These are phyloP conservation scores for Yarrowia bubula DNA, from an alignment of 805 yeast genomes.

Conservation along the genomic window DNA sequence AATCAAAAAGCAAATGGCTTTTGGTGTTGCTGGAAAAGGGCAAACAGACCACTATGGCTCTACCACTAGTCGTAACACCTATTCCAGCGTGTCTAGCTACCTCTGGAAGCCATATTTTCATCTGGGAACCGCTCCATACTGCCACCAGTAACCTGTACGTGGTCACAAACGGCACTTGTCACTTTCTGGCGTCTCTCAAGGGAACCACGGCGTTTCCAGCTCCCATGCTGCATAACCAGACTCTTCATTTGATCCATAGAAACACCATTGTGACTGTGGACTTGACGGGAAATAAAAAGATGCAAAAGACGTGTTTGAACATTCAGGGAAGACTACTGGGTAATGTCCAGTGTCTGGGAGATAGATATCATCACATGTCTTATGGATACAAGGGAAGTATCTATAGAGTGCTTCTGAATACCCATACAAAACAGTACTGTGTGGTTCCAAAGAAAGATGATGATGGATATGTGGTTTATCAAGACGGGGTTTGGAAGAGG, in stretches of 20 bases:
- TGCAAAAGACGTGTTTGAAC: neutral
- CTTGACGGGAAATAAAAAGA: neutral
- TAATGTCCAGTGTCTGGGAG: conserved; percentile 14
- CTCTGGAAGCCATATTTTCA: conserved; percentile 3
- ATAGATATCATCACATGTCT: conserved; percentile 5
- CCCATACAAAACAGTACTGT: neutral
- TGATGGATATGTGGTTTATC: neutral
- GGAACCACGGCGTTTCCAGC: conserved; percentile 16
- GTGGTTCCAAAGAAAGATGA: neutral
- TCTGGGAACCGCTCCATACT: conserved; percentile 10
- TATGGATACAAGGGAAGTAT: conserved; percentile 6
- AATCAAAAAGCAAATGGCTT: neutral
- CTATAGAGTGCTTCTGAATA: neutral
- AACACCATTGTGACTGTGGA: conserved; percentile 5
- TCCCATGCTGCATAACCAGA: neutral
- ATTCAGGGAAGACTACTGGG: conserved; percentile 1
- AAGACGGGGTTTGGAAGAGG: neutral
- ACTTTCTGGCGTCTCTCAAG: neutral
- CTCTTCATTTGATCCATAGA: neutral
- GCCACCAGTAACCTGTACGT: conserved; percentile 7
- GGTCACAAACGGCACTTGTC: conserved; percentile 1
- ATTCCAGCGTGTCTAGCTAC: neutral
- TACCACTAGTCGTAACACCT: neutral
- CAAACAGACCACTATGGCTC: neutral
- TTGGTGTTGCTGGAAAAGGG: neutral